phyloP scores from a whole-genome alignment of 2,329 filamentous ascomycete species.

The Colletotrichum sp. region DNA sequence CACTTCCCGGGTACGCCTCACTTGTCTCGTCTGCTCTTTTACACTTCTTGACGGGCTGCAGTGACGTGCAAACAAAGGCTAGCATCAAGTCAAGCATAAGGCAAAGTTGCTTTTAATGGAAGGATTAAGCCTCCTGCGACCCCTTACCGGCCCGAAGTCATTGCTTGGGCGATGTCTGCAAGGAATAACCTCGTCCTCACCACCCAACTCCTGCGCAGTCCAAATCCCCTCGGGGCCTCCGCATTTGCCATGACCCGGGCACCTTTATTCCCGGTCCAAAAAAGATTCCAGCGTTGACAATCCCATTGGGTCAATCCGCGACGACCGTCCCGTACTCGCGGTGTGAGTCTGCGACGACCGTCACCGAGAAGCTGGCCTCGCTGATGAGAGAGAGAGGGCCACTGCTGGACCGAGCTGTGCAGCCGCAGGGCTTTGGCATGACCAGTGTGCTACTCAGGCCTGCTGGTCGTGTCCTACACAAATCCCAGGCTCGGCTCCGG shows the following conservation, averaged over 20 bases:
- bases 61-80: slow-evolving; percentile 5
- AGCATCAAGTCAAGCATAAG: background rate
- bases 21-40: background rate
- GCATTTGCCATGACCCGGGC: background rate
- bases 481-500: slow-evolving; percentile 1
- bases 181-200: background rate
- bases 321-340: background rate
- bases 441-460: background rate
- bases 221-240: background rate
- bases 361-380: background rate
- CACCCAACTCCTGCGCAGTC: background rate
- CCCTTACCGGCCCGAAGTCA: slow-evolving; percentile 8
- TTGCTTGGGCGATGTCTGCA: background rate
- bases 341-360: background rate
- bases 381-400: background rate
- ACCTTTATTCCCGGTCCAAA: background rate
- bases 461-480: background rate
- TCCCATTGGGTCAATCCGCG: background rate
- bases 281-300: background rate
- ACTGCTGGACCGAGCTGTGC: slow-evolving; percentile 15
- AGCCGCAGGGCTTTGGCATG: background rate
- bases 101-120: background rate
- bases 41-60: background rate
- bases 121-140: background rate
- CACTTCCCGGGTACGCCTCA: background rate